phyloP scores from a whole-genome alignment of 805 yeast genomes.

The Monosporozyma aerobia region DNA sequence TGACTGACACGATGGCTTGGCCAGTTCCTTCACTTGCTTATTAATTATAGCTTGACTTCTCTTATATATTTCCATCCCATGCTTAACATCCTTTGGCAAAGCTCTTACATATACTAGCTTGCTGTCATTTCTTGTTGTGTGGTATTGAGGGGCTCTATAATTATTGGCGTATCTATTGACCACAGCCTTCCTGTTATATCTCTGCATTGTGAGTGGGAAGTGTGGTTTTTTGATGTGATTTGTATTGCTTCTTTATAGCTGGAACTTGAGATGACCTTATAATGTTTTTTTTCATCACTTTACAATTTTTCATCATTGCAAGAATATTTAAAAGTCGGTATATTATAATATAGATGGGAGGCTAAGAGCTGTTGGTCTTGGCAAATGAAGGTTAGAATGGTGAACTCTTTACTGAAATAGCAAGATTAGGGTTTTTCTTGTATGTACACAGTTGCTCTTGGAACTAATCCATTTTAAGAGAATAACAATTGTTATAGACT shows the following conservation, averaged over 20 bases:
- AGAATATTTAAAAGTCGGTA: background rate
- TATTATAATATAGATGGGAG: too few relatives aligned
- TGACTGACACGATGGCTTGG: constrained; percentile 1
- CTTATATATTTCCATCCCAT: constrained; percentile 7
- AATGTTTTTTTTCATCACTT: background rate
- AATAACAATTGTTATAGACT: too few relatives aligned
- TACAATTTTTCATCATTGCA: background rate
- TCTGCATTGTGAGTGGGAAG: background rate
- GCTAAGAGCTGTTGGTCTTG: too few relatives aligned
- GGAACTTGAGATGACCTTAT: background rate
- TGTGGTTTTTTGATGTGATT: background rate
- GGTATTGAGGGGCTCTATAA: background rate
- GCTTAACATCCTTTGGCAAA: constrained; percentile 5
- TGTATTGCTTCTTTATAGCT: background rate
- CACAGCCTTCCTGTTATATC: background rate
- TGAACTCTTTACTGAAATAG: too few relatives aligned
- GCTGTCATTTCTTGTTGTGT: background rate
- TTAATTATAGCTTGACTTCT: background rate
- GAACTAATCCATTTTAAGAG: too few relatives aligned
- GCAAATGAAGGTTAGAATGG: too few relatives aligned
- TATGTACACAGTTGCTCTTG: too few relatives aligned
- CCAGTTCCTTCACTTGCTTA: background rate
- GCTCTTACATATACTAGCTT: constrained; percentile 7
- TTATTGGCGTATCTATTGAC: background rate
- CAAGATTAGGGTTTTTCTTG: too few relatives aligned